Base-by-base conservation (phyloP, 768 basidiomycete genomes). In the Boletus sp. region DNA sequence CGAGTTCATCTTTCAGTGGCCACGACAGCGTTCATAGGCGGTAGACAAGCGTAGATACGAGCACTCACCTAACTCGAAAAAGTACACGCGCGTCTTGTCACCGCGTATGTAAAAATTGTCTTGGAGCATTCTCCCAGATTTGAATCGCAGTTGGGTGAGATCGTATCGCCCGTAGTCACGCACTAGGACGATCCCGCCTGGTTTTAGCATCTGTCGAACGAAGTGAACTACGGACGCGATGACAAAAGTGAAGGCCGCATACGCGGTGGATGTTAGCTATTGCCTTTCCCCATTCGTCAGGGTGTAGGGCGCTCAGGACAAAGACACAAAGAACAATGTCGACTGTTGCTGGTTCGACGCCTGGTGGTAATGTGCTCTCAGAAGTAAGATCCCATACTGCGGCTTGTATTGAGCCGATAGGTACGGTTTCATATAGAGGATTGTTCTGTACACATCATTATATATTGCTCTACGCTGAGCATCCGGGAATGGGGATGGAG, bases 121-220 rank as follows among this genome's bases (percentile, higher is more conserved):
- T 42, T 93, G 90, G 11, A 98, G 82, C 54, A 98, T 80, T 11
- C 97, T 81, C 2, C 88, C 86, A 7, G 80, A 80, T 72, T 93
- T 97, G 79, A 99, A 97, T 10, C 97, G 82, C 45, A 99, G 77
- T 71, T 98, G 96, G 1, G 97, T 92, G 45, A 99, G 83, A 68
- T 99, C 96, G 67, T 98, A 81, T 28, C 96, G 84, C 3, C 96
- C 97, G 66, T 98, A 99, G 71, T 99, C 97, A 11, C 97, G 86
- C 56, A 98, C 79, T 7, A 97, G 77, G 7, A 96, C 78, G 10
- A 84, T 71, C 1, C 97, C 97, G 7, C 86, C 89, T 0, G 94
- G 95, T 75, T 93, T 98, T 5, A 99, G 79, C 66, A 96, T 90
- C 90, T 96, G 63, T 17, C 24, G 24, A 12, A 48, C 30, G 17